Evolutionary conservation across 2,329 filamentous ascomycete genomes (phyloP), one percentile per base, ranked within the genome.

Genomic region (Aspergillus texensis): DNA sequence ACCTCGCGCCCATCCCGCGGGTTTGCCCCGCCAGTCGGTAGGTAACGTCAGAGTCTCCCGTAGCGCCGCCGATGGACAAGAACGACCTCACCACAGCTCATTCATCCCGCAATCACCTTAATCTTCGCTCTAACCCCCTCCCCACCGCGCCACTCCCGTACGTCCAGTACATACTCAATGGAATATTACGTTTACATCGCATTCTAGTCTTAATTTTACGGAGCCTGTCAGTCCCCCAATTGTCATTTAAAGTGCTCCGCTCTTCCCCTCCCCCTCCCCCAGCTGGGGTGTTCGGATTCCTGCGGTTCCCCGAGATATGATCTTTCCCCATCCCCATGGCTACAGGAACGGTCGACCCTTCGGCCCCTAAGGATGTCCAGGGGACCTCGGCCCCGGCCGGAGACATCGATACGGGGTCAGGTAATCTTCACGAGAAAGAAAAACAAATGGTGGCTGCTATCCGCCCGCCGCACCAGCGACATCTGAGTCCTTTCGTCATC

Each of bases 311-410:
- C 65, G 71, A 74, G 74, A 75, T 65, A 78, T 77, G 75, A 70
- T 69, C 70, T 68, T 64, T 70, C 64, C 71, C 66, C 68, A 69
- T 74, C 71, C 68, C 67, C 72, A 79, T 80, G 78, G 76, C 78
- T 71, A 77, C 77, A 63, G 76, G 74, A 75, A 75, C 72, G 67
- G 70, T 79, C 71, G 69, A 78, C 63, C 73, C 72, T 66, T 72
- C 74, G 65, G 62, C 70, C 64, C 70, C 72, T 72, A 70, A 70
- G 66, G 70, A 74, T 65, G 64, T 69, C 46, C 70, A 71, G 62
- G 67, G 63, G 43, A 70, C 65, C 43, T 70, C 69, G 56, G 52
- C 65, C 26, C 58, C 68, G 43, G 61, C 60, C 26, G 71, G 61
- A 57, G 62, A 28, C 55, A 60, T 59, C 48, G 62, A 66, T 52